Evolutionary conservation across 2,329 filamentous ascomycete genomes (phyloP).

Genomic region (Raffaelea albimanens): DNA sequence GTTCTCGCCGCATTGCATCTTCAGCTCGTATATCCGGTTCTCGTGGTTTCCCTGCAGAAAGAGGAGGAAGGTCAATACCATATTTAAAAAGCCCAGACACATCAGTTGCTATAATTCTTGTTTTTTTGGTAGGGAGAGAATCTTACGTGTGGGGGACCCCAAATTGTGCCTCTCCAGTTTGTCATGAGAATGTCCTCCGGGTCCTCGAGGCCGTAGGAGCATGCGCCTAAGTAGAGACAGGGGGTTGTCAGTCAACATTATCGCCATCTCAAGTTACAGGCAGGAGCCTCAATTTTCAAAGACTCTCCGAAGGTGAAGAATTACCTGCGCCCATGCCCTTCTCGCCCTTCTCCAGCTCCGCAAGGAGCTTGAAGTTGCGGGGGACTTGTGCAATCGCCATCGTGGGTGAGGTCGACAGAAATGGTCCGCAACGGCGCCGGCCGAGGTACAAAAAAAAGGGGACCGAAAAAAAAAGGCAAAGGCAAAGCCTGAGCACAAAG

Average conservation of each 20-base stretch:
- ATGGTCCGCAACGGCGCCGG: neutral
- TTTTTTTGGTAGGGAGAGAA: too few relatives aligned
- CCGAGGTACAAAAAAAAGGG: too few relatives aligned
- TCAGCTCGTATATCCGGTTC: conserved; percentile 97
- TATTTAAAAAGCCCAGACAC: too few relatives aligned
- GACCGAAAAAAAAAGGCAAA: neutral
- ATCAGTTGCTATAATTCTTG: too few relatives aligned
- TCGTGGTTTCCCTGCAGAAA: conserved; percentile 69
- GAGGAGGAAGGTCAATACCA: too few relatives aligned
- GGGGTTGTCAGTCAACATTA: conserved; percentile 1
- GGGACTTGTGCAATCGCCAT: conserved; percentile 54
- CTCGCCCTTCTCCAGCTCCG: conserved; percentile 98
- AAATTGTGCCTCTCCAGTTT: conserved; percentile 97
- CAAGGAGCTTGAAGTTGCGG: conserved; percentile 89
- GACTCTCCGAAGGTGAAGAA: too few relatives aligned
- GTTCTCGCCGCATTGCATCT: conserved; percentile 83
- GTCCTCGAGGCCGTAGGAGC: conserved; percentile 92
- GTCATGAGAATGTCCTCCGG: conserved; percentile 93
- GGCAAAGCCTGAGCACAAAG: too few relatives aligned
- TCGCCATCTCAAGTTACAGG: too few relatives aligned
- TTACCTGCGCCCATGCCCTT: conserved; percentile 87
- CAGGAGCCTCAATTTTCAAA: too few relatives aligned
- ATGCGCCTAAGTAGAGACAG: conserved; percentile 89
- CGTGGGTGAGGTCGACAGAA: conserved; percentile 3
- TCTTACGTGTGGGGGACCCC: conserved; percentile 89